Evolutionary conservation across 805 yeast genomes (phyloP), one percentile per base, ranked within the genome.

Genomic region (Saturnispora quitensis): DNA sequence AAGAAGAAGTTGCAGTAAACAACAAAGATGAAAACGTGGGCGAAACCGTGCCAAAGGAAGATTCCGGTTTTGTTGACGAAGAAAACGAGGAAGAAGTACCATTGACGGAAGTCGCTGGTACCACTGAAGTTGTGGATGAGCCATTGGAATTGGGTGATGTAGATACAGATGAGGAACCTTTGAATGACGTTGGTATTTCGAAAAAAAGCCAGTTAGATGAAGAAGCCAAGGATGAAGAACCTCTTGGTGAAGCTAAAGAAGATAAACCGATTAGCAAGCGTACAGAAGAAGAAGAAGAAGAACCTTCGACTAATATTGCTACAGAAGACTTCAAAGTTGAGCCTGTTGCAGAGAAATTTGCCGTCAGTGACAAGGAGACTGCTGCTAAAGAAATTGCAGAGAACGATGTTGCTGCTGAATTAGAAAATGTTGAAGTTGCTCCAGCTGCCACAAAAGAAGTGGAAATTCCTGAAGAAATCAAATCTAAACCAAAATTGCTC

Each of bases 401-500:
- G 12, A 34, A 42, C 10, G 44, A 35, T 13, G 45, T 40, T 6
- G 15, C 38, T 18, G 42, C 42, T 24, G 56, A 50, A 31, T 53
- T 43, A 5, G 53, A 44, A 35, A 46, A 40, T 18, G 51, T 40
- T 27, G 52, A 49, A 15, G 51, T 40, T 35, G 55, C 40, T 9
- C 43, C 47, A 18, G 49, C 27, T 5, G 53, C 38, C 17, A 50
- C 51, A 6, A 57, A 57, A 7, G 46, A 42, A 24, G 51, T 33
- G 13, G 71, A 64, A 50, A 71, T 70, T 53, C 67, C 71, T 56
- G 73, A 70, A 55, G 48, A 71, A 34, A 69, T 55, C 56, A 43
- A 61, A 63, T 31, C 70, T 18, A 50, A 54, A 35, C 84, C 84
- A 31, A 68, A 69, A 40, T 63, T 78, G 62, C 67, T 76, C 56